A percentile compares a stretch with the other conserved stretches of the same genome.
These are phyloP conservation scores for Gossypium thurberi DNA, from an alignment of 345 rosid species.

Conservation along the genomic window DNA sequence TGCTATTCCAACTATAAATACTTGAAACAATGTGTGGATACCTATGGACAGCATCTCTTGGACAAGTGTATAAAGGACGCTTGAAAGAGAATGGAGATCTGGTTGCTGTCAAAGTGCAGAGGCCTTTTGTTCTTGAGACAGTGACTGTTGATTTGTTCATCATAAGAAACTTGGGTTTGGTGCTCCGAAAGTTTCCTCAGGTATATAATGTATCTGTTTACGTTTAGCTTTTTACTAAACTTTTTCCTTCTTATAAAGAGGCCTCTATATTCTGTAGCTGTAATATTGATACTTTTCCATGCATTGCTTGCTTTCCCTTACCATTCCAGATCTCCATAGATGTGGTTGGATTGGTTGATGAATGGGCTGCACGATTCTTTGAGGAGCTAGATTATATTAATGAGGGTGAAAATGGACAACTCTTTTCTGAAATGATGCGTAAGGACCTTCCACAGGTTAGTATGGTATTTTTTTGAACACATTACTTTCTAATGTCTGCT, in stretches of 20 bases:
- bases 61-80: constrained; percentile 91
- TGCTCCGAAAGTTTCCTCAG: constrained; percentile 89
- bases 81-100: constrained; percentile 83
- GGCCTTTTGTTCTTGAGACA: constrained; percentile 96
- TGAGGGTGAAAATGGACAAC: constrained; percentile 88
- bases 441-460: constrained; percentile 96
- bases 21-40: constrained; percentile 12
- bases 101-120: constrained; percentile 94
- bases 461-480: constrained; percentile 10
- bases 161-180: constrained; percentile 76
- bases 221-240: constrained; percentile 1
- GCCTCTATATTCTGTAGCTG: background rate
- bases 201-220: constrained; percentile 32
- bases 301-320: constrained; percentile 3
- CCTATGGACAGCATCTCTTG: constrained; percentile 74
- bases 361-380: constrained; percentile 98
- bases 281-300: background rate
- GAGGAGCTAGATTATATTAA: constrained; percentile 95
- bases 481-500: background rate
- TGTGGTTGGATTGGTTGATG: constrained; percentile 96
- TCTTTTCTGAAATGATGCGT: constrained; percentile 91
- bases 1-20: background rate
- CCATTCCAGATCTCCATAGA: constrained; percentile 64
- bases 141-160: constrained; percentile 84
- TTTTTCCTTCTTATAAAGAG: background rate